Conservation (phyloP, 257 asterid species). For the Solanum medicagineum region DNA sequence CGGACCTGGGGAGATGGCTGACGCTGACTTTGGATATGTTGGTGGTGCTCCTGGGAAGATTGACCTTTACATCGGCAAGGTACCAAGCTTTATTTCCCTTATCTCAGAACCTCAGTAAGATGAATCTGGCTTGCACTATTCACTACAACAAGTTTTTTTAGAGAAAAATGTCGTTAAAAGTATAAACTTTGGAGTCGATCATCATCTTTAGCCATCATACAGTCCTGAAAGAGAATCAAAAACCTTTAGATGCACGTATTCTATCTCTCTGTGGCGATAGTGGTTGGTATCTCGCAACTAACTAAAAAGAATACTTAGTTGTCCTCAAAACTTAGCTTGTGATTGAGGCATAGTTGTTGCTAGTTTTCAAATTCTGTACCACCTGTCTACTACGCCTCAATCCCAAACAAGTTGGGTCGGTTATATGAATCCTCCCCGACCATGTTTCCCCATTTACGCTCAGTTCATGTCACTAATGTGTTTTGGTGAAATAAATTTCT, state of each 20-base stretch:
- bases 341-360: neutral
- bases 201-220: neutral
- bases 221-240: neutral
- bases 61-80: constrained; percentile 98
- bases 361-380: neutral
- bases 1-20: constrained; percentile 99
- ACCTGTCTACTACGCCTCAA: neutral
- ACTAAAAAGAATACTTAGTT: neutral
- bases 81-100: constrained; percentile 3
- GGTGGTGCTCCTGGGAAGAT: constrained; percentile 99
- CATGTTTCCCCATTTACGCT: neutral
- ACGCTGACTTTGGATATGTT: constrained; percentile 97
- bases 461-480: neutral
- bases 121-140: neutral
- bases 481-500: neutral
- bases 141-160: neutral
- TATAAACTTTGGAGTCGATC: neutral
- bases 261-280: neutral
- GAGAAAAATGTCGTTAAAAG: neutral
- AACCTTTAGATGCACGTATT: neutral
- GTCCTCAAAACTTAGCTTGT: neutral
- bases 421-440: neutral
- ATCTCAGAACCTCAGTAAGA: neutral
- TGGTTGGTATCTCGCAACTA: neutral
- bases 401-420: neutral